phyloP scores from a whole-genome alignment of 2,329 filamentous ascomycete genomes.

The Sporothrix pseudoabietina region DNA sequence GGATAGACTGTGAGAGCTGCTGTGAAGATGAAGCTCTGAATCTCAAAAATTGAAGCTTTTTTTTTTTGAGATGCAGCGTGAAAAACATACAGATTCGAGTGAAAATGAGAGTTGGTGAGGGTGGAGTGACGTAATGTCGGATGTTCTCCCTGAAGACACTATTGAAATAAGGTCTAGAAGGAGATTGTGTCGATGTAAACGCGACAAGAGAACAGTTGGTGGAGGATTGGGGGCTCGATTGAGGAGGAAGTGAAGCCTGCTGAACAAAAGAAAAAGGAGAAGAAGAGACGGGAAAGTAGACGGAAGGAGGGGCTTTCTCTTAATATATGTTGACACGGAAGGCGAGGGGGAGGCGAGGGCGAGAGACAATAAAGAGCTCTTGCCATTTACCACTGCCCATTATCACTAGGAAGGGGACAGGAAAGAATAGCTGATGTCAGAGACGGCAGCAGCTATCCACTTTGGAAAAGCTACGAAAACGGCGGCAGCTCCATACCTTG shows the following conservation, averaged over 20 bases:
- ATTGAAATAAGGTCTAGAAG: neutral
- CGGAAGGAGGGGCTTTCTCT: conserved; percentile 12
- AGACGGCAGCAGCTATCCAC: conserved; percentile 20
- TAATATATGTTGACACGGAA: conserved; percentile 18
- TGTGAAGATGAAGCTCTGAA: neutral
- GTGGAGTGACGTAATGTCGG: conserved; percentile 5
- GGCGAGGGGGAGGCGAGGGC: conserved; percentile 17
- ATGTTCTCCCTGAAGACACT: neutral
- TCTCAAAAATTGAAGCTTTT: neutral
- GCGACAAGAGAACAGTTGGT: neutral
- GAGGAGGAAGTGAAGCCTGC: conserved; percentile 13
- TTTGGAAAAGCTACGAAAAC: conserved; percentile 24
- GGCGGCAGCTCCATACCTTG: conserved; percentile 12
- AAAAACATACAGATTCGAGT: conserved; percentile 7
- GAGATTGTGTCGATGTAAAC: neutral
- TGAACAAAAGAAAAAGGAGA: neutral
- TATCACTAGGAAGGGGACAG: neutral
- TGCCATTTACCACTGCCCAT: neutral
- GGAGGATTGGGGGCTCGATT: neutral
- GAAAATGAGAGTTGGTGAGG: neutral
- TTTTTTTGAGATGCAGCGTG: neutral
- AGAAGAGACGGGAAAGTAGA: neutral
- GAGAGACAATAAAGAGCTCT: conserved; percentile 10
- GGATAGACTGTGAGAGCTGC: too few species aligned
- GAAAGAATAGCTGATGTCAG: conserved; percentile 29